Evolutionary conservation across 2,329 filamentous ascomycete species (phyloP).

Genomic region (Stagonosporopsis cucurbitacearum): DNA sequence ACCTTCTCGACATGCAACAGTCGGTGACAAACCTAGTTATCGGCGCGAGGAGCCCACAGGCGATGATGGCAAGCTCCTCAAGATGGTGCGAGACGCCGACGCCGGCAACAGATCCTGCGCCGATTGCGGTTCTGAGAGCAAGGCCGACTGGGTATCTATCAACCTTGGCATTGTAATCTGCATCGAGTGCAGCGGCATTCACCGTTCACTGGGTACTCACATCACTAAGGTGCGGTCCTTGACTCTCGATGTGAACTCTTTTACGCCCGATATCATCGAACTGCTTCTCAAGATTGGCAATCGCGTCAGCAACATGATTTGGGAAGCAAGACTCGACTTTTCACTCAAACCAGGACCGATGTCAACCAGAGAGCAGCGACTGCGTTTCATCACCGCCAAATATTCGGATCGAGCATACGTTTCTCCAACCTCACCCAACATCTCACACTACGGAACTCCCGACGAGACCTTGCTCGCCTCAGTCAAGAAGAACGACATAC

Average conservation of each 20-base stretch:
- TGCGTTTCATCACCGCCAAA: constrained; percentile 95
- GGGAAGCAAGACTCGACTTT: constrained; percentile 84
- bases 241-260: constrained; percentile 93
- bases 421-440: constrained; percentile 74
- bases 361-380: constrained; percentile 84
- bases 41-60: constrained; percentile 75
- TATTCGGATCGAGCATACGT: constrained; percentile 87
- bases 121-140: constrained; percentile 88
- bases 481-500: constrained; percentile 95
- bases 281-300: constrained; percentile 91
- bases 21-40: constrained; percentile 81
- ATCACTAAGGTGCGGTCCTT: constrained; percentile 97
- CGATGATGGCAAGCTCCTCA: constrained; percentile 83
- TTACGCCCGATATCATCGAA: constrained; percentile 96
- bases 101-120: constrained; percentile 94
- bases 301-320: constrained; percentile 93
- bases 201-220: constrained; percentile 93
- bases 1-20: constrained; percentile 85
- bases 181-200: constrained; percentile 97
- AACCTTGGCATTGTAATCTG: constrained; percentile 96
- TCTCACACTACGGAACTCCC: constrained; percentile 77
- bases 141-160: constrained; percentile 99
- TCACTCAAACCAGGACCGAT: constrained; percentile 74
- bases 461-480: constrained; percentile 90
- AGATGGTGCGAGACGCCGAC: constrained; percentile 86